phyloP scores from a whole-genome alignment of 768 basidiomycete genomes.

The Termitomyces sp. region DNA sequence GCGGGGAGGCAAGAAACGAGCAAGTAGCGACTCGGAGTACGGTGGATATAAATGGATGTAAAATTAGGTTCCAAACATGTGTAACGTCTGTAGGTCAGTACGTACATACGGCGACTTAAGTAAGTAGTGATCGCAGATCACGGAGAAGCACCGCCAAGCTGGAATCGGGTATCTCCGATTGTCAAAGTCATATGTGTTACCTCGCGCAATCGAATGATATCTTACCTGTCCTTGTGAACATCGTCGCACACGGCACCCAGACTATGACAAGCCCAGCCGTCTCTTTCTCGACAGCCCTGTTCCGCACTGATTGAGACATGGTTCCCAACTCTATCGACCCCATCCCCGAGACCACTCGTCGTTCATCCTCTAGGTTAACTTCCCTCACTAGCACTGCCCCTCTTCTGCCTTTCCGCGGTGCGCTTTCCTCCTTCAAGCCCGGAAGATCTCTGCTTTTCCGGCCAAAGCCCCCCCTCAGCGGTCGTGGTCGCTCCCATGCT shows the following conservation, averaged over 20 bases:
- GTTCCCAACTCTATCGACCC: background rate
- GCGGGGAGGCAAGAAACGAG: no score
- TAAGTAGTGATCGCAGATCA: no score
- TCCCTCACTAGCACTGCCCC: background rate
- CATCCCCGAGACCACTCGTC: background rate
- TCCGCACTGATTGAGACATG: constrained; percentile 3
- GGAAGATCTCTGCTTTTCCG: background rate
- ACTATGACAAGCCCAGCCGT: constrained; percentile 10
- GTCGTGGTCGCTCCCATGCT: background rate
- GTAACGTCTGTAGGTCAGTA: no score
- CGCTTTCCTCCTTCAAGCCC: background rate
- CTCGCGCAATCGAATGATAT: background rate
- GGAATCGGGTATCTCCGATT: constrained; percentile 14
- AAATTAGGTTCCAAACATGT: no score
- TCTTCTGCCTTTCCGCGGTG: constrained; percentile 3
- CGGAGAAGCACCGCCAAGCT: background rate
- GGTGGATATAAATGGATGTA: no score
- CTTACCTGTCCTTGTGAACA: background rate
- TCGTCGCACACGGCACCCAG: constrained; percentile 1
- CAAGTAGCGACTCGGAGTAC: no score
- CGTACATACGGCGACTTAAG: no score
- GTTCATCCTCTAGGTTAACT: constrained; percentile 3
- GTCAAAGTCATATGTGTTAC: background rate
- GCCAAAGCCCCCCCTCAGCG: background rate
- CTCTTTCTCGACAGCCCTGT: background rate